These are phyloP conservation scores for Vickermania spadyakhi DNA, from an alignment of 208 protist species.

Conservation along the genomic window DNA sequence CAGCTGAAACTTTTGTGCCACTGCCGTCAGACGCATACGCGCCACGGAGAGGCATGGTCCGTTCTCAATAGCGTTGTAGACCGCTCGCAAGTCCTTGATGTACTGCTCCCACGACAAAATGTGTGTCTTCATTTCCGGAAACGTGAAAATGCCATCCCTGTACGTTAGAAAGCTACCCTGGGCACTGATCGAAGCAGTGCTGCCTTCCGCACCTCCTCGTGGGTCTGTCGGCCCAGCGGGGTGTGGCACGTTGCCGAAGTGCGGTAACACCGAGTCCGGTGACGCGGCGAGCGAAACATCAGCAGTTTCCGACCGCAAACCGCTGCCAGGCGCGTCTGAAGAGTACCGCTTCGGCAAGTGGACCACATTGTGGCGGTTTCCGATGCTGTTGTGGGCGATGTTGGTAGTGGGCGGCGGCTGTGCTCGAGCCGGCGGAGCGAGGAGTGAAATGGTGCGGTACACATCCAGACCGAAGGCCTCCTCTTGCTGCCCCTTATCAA, in stretches of 20 bases:
- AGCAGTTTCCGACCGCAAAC: background rate
- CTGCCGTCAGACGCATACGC: slow-evolving; percentile 55
- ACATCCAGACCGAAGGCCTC: slow-evolving; percentile 16
- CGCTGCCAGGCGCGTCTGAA: too few species aligned
- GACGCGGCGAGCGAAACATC: background rate
- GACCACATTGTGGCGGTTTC: background rate
- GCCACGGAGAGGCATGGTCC: slow-evolving; percentile 80
- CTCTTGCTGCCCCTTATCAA: slow-evolving; percentile 64
- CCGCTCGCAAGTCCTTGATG: slow-evolving; percentile 41
- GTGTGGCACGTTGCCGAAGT: background rate
- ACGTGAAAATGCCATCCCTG: slow-evolving; percentile 37
- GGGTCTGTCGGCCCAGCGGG: background rate
- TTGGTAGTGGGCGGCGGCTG: background rate
- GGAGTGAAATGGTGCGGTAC: slow-evolving; percentile 12
- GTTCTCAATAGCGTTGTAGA: slow-evolving; percentile 72
- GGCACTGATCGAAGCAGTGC: too few species aligned
- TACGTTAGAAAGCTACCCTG: slow-evolving; percentile 5
- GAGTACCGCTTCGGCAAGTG: background rate
- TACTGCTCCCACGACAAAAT: slow-evolving; percentile 69
- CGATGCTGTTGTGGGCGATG: background rate
- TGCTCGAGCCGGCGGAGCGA: background rate
- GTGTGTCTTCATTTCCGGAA: slow-evolving; percentile 54
- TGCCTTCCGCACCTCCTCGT: background rate
- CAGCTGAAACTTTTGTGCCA: slow-evolving; percentile 75
- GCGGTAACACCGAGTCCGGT: background rate